Percentiles rank a stretch among this genome's conserved stretches.
phyloP scores from a whole-genome alignment of 2,329 filamentous ascomycete genomes.

The Colletotrichum shisoi region DNA sequence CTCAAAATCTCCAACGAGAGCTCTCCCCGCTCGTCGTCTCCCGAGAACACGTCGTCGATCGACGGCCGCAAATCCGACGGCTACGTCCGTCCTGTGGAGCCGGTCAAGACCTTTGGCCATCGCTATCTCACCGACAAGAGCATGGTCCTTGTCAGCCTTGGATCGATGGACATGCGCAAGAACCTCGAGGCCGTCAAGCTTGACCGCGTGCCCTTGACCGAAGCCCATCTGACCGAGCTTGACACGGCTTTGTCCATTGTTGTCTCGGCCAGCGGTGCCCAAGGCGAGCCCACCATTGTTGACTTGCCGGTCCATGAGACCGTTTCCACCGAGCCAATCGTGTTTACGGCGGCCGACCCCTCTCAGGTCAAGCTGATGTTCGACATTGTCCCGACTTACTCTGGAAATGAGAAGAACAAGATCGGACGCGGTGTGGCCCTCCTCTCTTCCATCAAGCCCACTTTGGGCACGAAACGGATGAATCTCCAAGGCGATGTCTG shows the following conservation, averaged over 20 bases:
- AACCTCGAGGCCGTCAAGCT: constrained; percentile 80
- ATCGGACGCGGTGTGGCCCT: constrained; percentile 89
- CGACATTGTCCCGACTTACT: constrained; percentile 94
- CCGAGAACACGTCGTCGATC: constrained; percentile 61
- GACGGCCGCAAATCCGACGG: constrained; percentile 65
- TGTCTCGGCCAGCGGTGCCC: constrained; percentile 83
- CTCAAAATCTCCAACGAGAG: constrained; percentile 45
- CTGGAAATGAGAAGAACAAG: constrained; percentile 85
- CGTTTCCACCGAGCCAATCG: constrained; percentile 90
- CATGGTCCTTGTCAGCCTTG: constrained; percentile 89
- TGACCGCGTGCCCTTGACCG: constrained; percentile 84
- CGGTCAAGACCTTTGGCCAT: constrained; percentile 95
- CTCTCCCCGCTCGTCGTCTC: constrained; percentile 32
- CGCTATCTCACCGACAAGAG: constrained; percentile 89
- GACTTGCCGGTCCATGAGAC: constrained; percentile 95
- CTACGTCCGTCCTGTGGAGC: constrained; percentile 68
- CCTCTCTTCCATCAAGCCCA: constrained; percentile 83
- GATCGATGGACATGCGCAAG: constrained; percentile 93
- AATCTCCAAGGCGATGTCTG: constrained; percentile 91
- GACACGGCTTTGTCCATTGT: constrained; percentile 94
- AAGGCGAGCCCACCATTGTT: constrained; percentile 86
- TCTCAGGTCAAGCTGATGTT: constrained; percentile 88
- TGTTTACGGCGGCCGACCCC: constrained; percentile 81
- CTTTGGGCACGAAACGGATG: constrained; percentile 84
- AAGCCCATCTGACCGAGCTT: constrained; percentile 90